A percentile compares a stretch with the other conserved stretches of the same genome.
phyloP scores from a whole-genome alignment of 2,329 filamentous ascomycete species.

The Sphaerostilbella broomeana region DNA sequence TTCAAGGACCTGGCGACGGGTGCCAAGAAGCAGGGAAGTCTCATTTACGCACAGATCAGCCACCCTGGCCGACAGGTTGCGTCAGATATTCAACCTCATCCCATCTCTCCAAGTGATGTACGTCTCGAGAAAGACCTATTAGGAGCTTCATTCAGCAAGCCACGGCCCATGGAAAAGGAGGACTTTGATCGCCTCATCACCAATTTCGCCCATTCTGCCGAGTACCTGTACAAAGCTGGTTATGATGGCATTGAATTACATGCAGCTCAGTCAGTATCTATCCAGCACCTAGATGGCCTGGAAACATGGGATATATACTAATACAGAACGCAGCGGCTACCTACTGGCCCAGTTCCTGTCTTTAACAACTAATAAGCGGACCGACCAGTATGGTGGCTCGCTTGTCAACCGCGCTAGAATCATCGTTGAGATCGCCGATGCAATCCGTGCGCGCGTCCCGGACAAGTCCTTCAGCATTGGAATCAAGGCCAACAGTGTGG shows the following conservation, averaged over 20 bases:
- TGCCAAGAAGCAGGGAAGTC: conserved; percentile 50
- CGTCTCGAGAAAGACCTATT: conserved; percentile 23
- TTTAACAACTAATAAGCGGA: conserved; percentile 42
- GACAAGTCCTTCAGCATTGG: conserved; percentile 36
- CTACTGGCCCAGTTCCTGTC: conserved; percentile 49
- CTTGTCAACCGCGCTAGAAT: conserved; percentile 39
- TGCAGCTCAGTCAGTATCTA: conserved; percentile 36
- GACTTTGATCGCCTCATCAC: conserved; percentile 54
- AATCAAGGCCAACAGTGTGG: conserved; percentile 53
- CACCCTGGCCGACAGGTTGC: conserved; percentile 44
- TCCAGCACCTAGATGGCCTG: too few species aligned
- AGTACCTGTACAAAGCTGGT: conserved; percentile 56
- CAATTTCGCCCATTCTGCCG: conserved; percentile 54
- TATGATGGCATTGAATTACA: conserved; percentile 49
- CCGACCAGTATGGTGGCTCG: conserved; percentile 43
- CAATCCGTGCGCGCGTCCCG: conserved; percentile 26
- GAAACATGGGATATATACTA: too few species aligned
- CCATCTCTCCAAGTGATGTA: conserved; percentile 36
- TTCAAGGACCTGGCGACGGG: conserved; percentile 51
- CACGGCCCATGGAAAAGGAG: conserved; percentile 43
- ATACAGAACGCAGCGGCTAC: conserved; percentile 33
- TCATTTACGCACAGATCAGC: conserved; percentile 55
- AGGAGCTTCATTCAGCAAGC: conserved; percentile 36
- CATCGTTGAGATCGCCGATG: conserved; percentile 37
- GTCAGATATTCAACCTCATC: conserved; percentile 23